Conservation (phyloP, 805 yeast genomes). For the Kluyveromyces wickerhamii region DNA sequence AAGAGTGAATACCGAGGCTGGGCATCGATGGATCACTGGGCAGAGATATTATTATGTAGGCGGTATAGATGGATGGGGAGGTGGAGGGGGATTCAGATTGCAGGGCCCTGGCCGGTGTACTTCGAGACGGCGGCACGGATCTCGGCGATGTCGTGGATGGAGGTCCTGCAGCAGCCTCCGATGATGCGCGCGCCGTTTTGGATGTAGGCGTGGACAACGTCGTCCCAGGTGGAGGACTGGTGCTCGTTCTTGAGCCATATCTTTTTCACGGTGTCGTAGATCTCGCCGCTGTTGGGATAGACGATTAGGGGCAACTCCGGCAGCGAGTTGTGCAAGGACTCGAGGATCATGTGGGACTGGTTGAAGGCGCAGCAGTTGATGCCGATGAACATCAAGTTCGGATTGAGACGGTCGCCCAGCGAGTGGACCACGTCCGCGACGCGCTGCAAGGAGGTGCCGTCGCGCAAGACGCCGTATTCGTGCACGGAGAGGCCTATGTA, state of each 20-base stretch:
- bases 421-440: slow-evolving; percentile 22
- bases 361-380: slow-evolving; percentile 57
- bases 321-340: slow-evolving; percentile 12
- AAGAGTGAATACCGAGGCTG: too few relatives aligned
- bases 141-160: slow-evolving; percentile 37
- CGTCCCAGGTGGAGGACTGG: slow-evolving; percentile 30
- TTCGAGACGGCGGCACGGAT: slow-evolving; percentile 14
- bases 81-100: too few relatives aligned
- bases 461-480: slow-evolving; percentile 35
- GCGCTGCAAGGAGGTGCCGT: slow-evolving; percentile 38
- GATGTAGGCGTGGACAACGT: slow-evolving; percentile 35
- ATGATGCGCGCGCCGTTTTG: slow-evolving; percentile 39
- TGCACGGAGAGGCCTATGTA: slow-evolving; percentile 39
- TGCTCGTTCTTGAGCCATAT: slow-evolving; percentile 32
- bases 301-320: slow-evolving; percentile 38
- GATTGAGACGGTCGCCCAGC: slow-evolving; percentile 15
- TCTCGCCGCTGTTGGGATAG: slow-evolving; percentile 74
- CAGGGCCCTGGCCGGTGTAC: neutral
- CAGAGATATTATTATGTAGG: too few relatives aligned
- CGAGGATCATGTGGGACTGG: slow-evolving; percentile 35
- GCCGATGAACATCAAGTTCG: slow-evolving; percentile 45
- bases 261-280: slow-evolving; percentile 42
- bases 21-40: too few relatives aligned
- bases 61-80: too few relatives aligned
- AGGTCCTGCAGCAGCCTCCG: slow-evolving; percentile 74